A percentile compares a stretch with the other conserved stretches of the same genome.
phyloP scores from a whole-genome alignment of 2,329 filamentous ascomycete species.

The Cercospora sp. region DNA sequence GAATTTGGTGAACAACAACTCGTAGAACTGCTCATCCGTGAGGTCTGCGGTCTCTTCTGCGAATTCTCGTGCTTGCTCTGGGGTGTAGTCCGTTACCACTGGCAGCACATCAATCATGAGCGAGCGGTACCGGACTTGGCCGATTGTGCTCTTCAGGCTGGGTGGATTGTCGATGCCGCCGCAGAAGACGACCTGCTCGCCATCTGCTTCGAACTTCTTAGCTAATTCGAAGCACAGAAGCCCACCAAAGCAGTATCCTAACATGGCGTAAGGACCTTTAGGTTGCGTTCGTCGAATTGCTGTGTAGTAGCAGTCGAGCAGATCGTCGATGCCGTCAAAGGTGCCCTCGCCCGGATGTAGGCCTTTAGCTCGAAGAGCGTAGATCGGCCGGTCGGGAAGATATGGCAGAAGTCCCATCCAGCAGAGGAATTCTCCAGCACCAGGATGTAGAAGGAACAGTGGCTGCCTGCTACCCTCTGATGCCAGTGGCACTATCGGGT shows the following conservation, averaged over 20 bases:
- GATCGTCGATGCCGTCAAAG: conserved; percentile 45
- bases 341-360: conserved; percentile 46
- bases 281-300: conserved; percentile 50
- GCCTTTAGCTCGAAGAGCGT: conserved; percentile 50
- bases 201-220: conserved; percentile 47
- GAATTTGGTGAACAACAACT: conserved; percentile 25
- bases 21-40: conserved; percentile 28
- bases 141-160: conserved; percentile 43
- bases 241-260: conserved; percentile 54
- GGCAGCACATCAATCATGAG: conserved; percentile 28
- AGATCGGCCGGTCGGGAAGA: conserved; percentile 48
- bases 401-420: conserved; percentile 44
- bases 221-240: conserved; percentile 55
- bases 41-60: conserved; percentile 23
- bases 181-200: conserved; percentile 45
- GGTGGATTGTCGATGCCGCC: conserved; percentile 53
- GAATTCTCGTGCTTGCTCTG: conserved; percentile 22
- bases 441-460: conserved; percentile 44
- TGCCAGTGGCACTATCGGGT: conserved; percentile 39
- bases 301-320: conserved; percentile 44
- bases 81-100: conserved; percentile 23
- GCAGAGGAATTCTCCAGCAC: conserved; percentile 44
- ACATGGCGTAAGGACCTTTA: conserved; percentile 53
- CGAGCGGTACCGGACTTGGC: conserved; percentile 23
- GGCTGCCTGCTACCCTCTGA: conserved; percentile 34